Base-by-base conservation (phyloP, 2,329 filamentous ascomycete genomes). In the Mycosphaerella sp. region DNA sequence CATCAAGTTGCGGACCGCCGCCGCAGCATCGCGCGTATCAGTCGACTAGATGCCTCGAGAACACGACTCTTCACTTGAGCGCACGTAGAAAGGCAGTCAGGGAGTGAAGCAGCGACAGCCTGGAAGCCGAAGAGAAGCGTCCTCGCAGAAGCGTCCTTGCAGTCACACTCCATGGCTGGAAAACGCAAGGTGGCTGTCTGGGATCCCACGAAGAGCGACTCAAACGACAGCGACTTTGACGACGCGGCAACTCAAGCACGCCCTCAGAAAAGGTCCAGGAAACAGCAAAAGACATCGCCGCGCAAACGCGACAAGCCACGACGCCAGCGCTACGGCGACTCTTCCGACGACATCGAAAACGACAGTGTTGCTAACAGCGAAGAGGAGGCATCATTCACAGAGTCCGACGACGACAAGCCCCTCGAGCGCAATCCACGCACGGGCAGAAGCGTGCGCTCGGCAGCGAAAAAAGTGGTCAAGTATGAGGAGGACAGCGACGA, bases 401-500 rank as follows among this genome's bases (percentile, higher is more conserved):
- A 74, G 13, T 55, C 72, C 6, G 70, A 70, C 32, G 70, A 74
- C 36, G 74, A 75, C 18, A 73, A 72, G 52, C 75, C 78, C 6
- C 68, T 74, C 1, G 76, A 79, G 60, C 71, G 75, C 52, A 82
- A 81, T 59, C 76, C 78, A 14, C 63, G 62, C 34, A 77, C 78
- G 44, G 81, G 81, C 32, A 71, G 79, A 42, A 73, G 75, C 40
- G 74, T 77, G 57, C 75, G 81, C 56, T 72, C 72, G 52, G 77
- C 74, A n/a, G 75, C 77, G 9, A 77, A 77, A 61, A 77, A 79
- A 59, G 66, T 68, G 18, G 72, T 76, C 40, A 73, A 72, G 28
- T 83, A 84, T 71, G 74, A 80, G 57, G 79, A 82, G 63, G 59
- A 57, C 6, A 74, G 71, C 46, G 74, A 75, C 21, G 72, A 74